phyloP scores from a whole-genome alignment of 2,329 filamentous ascomycete species.

The Xylaria digitata region DNA sequence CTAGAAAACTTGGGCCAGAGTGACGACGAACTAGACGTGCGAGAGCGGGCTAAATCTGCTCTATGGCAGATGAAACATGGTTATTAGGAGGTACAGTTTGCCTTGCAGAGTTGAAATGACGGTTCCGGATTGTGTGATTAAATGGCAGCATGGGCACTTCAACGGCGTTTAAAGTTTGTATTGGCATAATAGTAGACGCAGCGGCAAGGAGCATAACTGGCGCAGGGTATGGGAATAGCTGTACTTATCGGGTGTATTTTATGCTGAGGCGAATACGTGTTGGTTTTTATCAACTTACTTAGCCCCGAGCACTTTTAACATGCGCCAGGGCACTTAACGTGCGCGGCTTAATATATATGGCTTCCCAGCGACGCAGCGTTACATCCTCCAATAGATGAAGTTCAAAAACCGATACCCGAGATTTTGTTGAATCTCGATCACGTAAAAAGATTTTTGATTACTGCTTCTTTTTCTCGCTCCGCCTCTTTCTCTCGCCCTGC shows the following conservation, averaged over 20 bases:
- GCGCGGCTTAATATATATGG: neutral
- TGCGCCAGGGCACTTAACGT: neutral
- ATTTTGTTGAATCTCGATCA: neutral
- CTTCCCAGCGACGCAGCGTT: neutral
- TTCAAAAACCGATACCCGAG: neutral
- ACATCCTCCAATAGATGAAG: neutral
- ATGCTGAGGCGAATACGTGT: neutral
- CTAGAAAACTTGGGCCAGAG: slow-evolving; percentile 69
- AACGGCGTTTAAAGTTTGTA: slow-evolving; percentile 30
- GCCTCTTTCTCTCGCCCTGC: neutral
- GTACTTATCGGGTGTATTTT: slow-evolving; percentile 11
- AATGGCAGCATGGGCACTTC: slow-evolving; percentile 23
- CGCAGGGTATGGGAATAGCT: slow-evolving; percentile 22
- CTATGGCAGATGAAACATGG: slow-evolving; percentile 74
- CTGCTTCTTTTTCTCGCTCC: slow-evolving; percentile 24
- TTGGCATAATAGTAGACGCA: slow-evolving; percentile 22
- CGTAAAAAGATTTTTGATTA: slow-evolving; percentile 3
- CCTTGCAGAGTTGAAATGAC: slow-evolving; percentile 3
- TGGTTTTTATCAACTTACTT: slow-evolving; percentile 5
- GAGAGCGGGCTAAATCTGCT: slow-evolving; percentile 85
- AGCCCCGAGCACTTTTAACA: neutral
- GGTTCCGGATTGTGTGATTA: slow-evolving; percentile 18
- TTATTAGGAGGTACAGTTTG: slow-evolving; percentile 30
- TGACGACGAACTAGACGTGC: slow-evolving; percentile 83
- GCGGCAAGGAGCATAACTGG: slow-evolving; percentile 33